Conservation (phyloP, 805 yeast genomes). For the Millerago galiae region DNA sequence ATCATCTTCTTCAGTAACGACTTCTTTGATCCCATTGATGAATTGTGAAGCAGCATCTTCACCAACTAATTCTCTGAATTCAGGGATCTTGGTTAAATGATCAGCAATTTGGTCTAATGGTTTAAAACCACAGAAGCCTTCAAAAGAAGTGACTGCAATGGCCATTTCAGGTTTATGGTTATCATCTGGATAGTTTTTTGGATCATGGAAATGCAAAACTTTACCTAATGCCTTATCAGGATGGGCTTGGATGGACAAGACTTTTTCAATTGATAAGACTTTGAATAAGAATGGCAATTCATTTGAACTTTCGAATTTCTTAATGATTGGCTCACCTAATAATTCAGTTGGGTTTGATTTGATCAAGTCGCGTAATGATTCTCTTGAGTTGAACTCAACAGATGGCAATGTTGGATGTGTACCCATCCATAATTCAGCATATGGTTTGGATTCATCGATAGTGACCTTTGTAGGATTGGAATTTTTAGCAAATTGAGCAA, state of each 20-base stretch:
- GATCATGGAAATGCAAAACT: conserved; percentile 72
- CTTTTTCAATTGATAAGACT: conserved; percentile 88
- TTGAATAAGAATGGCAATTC: conserved; percentile 91
- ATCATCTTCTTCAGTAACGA: conserved; percentile 39
- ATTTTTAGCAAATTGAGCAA: conserved; percentile 76
- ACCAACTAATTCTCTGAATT: conserved; percentile 67
- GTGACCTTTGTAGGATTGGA: conserved; percentile 51
- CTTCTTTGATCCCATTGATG: conserved; percentile 34
- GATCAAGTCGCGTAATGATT: conserved; percentile 62
- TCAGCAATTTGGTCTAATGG: conserved; percentile 74
- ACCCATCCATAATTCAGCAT: conserved; percentile 99
- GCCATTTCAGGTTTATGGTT: conserved; percentile 99
- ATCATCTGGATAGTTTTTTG: conserved; percentile 93
- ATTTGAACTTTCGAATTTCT: conserved; percentile 58
- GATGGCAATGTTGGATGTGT: conserved; percentile 94
- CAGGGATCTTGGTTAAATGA: conserved; percentile 69
- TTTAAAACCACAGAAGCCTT: conserved; percentile 97
- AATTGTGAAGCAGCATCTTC: conserved; percentile 50
- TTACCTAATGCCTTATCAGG: conserved; percentile 86
- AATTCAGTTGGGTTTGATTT: conserved; percentile 48
- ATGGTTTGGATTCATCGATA: conserved; percentile 74
- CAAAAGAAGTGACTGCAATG: conserved; percentile 89
- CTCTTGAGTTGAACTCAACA: conserved; percentile 39
- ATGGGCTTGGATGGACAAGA: conserved; percentile 93
- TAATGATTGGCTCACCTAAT: conserved; percentile 53